Conservation (phyloP, 129 eudicot genomes). For the Cynara cardunculus region DNA sequence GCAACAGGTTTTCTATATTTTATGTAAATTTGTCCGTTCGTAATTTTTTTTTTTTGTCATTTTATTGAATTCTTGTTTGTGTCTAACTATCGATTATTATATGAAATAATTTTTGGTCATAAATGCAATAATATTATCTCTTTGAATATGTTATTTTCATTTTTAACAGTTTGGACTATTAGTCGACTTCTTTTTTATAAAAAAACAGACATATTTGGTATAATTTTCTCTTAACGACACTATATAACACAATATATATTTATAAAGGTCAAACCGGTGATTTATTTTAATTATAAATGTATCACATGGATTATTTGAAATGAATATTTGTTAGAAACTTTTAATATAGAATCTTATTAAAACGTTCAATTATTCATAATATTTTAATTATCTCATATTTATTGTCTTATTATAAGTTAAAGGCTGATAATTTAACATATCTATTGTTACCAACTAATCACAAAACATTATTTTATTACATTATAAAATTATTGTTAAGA, state of each 20-base stretch:
- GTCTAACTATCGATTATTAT: background rate
- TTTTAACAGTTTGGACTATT: background rate
- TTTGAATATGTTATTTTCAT: background rate
- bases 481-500: background rate
- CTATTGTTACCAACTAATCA: background rate
- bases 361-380: background rate
- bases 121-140: background rate
- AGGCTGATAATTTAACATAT: background rate
- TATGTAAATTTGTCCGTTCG: background rate
- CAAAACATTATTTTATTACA: background rate
- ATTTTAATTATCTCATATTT: background rate
- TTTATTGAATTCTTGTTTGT: background rate
- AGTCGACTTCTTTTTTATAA: background rate
- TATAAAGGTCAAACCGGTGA: background rate
- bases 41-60: background rate
- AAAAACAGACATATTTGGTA: background rate
- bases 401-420: background rate
- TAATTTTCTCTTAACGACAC: background rate
- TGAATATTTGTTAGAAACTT: background rate
- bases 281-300: background rate
- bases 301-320: background rate
- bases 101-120: background rate
- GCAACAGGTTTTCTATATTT: background rate
- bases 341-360: background rate
- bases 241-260: background rate